phyloP scores from a whole-genome alignment of 2,329 filamentous ascomycete genomes.

The Penicillium janthinellum region DNA sequence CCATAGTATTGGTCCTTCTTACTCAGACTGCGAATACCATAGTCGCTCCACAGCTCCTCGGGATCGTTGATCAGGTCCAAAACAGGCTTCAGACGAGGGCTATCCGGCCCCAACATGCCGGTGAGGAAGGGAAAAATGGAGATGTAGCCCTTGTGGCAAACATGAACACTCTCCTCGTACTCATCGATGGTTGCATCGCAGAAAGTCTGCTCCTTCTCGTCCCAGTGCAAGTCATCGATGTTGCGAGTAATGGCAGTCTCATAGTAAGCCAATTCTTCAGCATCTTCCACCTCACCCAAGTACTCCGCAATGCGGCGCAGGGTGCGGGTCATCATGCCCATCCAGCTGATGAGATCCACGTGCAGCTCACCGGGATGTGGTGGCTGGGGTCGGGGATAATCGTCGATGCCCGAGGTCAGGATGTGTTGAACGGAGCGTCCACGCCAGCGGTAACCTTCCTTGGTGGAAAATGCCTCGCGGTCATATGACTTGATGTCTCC shows the following conservation, averaged over 20 bases:
- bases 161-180: constrained; percentile 84
- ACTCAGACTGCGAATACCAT: constrained; percentile 88
- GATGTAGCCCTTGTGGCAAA: constrained; percentile 97
- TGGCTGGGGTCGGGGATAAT: constrained; percentile 91
- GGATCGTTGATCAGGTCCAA: constrained; percentile 78
- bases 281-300: constrained; percentile 76
- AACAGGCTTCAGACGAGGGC: constrained; percentile 71
- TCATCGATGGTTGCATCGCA: constrained; percentile 96
- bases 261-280: constrained; percentile 68
- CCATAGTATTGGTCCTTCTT: constrained; percentile 80
- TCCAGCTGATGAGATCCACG: constrained; percentile 92
- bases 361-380: constrained; percentile 96
- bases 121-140: constrained; percentile 90
- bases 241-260: constrained; percentile 79
- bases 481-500: constrained; percentile 93
- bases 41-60: constrained; percentile 83
- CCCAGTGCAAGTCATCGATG: constrained; percentile 93
- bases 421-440: constrained; percentile 85
- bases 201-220: constrained; percentile 74
- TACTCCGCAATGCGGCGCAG: constrained; percentile 76
- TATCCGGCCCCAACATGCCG: constrained; percentile 73
- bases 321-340: constrained; percentile 93
- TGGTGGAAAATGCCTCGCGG: constrained; percentile 81
- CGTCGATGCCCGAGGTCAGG: constrained; percentile 89
- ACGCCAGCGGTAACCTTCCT: constrained; percentile 93